Evolutionary conservation across 495 filamentous ascomycete genomes (phyloP).

Genomic region (Staphylotrichum tortipilum): DNA sequence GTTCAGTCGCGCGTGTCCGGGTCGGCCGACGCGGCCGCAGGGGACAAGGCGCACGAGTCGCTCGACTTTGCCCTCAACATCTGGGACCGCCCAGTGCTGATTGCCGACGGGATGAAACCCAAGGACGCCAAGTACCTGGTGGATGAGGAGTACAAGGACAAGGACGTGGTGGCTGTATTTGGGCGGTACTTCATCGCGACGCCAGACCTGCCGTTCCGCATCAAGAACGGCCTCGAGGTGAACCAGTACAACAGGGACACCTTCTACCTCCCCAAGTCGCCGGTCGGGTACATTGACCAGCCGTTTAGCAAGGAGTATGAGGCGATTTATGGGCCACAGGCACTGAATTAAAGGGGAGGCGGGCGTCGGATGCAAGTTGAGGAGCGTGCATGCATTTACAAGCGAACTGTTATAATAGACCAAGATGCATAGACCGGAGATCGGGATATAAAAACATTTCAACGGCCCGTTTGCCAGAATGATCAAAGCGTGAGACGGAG

Average conservation of each 20-base stretch:
- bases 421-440: too few species aligned
- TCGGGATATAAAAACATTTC: too few species aligned
- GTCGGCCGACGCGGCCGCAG: constrained; percentile 27
- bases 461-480: too few species aligned
- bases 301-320: constrained; percentile 50
- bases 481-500: too few species aligned
- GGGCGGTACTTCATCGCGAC: constrained; percentile 61
- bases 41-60: constrained; percentile 32
- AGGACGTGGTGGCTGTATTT: constrained; percentile 48
- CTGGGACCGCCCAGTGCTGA: constrained; percentile 45
- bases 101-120: constrained; percentile 52
- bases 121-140: constrained; percentile 42
- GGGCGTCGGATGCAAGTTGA: background rate
- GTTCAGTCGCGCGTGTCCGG: constrained; percentile 47
- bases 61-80: constrained; percentile 47
- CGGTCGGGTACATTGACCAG: constrained; percentile 59
- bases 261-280: constrained; percentile 47
- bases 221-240: constrained; percentile 49
- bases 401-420: too few species aligned
- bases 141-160: constrained; percentile 45
- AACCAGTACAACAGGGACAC: constrained; percentile 46
- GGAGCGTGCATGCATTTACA: too few species aligned
- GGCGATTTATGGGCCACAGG: constrained; percentile 8
- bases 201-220: constrained; percentile 59
- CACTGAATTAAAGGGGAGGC: constrained; percentile 2